Evolutionary conservation across 2,329 filamentous ascomycete genomes (phyloP).

Genomic region (Penicillium sp.): DNA sequence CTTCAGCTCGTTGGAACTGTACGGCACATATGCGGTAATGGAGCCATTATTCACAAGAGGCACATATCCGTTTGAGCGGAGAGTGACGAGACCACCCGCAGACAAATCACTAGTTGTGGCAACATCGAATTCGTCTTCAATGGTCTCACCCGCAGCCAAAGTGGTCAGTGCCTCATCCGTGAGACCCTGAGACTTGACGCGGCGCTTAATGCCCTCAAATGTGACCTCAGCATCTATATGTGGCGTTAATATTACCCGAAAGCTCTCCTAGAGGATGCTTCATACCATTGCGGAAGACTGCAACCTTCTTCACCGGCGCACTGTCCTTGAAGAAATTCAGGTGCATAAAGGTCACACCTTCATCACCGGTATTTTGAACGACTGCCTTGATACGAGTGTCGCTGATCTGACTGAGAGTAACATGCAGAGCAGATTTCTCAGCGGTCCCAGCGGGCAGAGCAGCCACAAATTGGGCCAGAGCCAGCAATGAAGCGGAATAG

Average conservation of each 20-base stretch:
- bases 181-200: conserved; percentile 26
- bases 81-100: conserved; percentile 50
- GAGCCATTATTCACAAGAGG: conserved; percentile 50
- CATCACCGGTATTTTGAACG: conserved; percentile 32
- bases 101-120: conserved; percentile 39
- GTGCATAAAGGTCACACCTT: conserved; percentile 33
- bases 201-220: conserved; percentile 31
- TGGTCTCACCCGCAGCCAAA: conserved; percentile 25
- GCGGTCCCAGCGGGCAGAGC: conserved; percentile 19
- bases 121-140: conserved; percentile 33
- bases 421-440: conserved; percentile 21
- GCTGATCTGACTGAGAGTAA: conserved; percentile 28
- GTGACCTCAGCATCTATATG: conserved; percentile 24
- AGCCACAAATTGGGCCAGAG: conserved; percentile 15
- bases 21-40: conserved; percentile 52
- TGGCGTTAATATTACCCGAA: conserved; percentile 5
- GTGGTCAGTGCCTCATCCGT: conserved; percentile 27
- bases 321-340: conserved; percentile 35
- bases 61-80: conserved; percentile 53
- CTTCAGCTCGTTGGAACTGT: conserved; percentile 54
- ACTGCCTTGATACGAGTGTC: conserved; percentile 35
- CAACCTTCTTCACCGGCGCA: conserved; percentile 34
- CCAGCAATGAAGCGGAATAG: conserved; percentile 20
- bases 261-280: neutral
- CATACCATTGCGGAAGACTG: conserved; percentile 30